Evolutionary conservation across 345 rosid species (phyloP).

Genomic region (Lepidium africanum): DNA sequence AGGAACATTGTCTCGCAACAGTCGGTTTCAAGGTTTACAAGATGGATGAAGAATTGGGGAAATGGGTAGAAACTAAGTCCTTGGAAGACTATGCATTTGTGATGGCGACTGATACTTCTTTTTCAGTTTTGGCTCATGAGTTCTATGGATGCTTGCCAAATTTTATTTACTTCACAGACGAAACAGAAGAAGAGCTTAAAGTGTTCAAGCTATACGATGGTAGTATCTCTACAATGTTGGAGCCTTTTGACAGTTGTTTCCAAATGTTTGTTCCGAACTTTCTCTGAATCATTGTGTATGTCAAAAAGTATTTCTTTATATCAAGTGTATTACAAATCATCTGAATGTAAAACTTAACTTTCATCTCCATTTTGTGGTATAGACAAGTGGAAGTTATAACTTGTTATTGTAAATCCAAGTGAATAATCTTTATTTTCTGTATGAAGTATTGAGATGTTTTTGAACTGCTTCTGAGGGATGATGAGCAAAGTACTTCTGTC

Average conservation of each 20-base stretch:
- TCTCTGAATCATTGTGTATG: not conserved
- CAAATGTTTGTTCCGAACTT: slow-evolving; percentile 2
- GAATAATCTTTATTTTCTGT: too few species aligned
- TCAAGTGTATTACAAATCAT: not conserved
- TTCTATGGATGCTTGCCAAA: not conserved
- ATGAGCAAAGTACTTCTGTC: slow-evolving; percentile 69
- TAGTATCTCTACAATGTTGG: not conserved
- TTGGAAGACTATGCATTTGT: slow-evolving; percentile 18
- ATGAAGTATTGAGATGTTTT: slow-evolving; percentile 36
- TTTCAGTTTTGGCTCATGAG: slow-evolving; percentile 20
- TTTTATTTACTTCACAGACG: slow-evolving; percentile 5
- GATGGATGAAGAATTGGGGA: slow-evolving; percentile 24
- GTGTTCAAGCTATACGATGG: not conserved
- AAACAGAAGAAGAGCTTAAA: not conserved
- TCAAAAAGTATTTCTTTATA: not conserved
- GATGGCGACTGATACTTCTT: slow-evolving; percentile 16
- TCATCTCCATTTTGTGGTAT: too few species aligned
- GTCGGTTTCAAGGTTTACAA: slow-evolving; percentile 23
- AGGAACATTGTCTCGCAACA: not conserved
- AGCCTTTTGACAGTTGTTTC: not conserved
- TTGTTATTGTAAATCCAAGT: too few species aligned
- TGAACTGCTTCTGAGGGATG: slow-evolving; percentile 57
- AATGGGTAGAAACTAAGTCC: slow-evolving; percentile 23
- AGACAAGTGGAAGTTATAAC: not conserved
- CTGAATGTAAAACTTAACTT: not conserved